A percentile compares a stretch with the other conserved stretches of the same genome.
phyloP scores from a whole-genome alignment of 2,329 filamentous ascomycete genomes.

The Stagonosporopsis tanaceti region DNA sequence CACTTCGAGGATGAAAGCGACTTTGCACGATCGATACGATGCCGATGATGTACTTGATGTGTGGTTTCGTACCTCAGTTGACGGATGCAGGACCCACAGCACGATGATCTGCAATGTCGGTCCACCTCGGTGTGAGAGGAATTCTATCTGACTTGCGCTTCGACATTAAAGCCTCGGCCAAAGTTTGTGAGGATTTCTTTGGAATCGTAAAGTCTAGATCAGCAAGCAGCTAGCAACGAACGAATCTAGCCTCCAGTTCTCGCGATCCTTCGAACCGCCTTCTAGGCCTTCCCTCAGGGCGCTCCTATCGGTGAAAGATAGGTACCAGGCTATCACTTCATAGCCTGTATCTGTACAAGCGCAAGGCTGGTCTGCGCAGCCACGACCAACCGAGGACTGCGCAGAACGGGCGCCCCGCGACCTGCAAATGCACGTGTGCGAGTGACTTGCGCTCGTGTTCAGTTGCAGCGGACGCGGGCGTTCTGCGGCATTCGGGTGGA shows the following conservation, averaged over 20 bases:
- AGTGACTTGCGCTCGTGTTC: constrained; percentile 16
- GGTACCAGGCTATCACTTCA: background rate
- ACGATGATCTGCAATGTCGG: background rate
- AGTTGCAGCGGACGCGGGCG: constrained; percentile 1
- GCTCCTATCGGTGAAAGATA: background rate
- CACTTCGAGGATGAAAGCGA: background rate
- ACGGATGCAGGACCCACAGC: background rate
- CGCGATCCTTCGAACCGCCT: constrained; percentile 11
- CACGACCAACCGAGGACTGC: background rate
- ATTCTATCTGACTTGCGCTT: background rate
- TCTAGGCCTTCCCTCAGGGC: constrained; percentile 5
- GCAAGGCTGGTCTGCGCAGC: constrained; percentile 7
- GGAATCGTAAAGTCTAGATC: background rate
- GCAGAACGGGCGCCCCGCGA: constrained; percentile 5
- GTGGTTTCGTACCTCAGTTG: background rate
- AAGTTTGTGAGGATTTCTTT: constrained; percentile 1
- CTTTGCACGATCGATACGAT: background rate
- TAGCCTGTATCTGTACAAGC: constrained; percentile 15
- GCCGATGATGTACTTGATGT: background rate
- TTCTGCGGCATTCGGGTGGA: constrained; percentile 1
- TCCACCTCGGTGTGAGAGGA: background rate
- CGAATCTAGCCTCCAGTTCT: constrained; percentile 2
- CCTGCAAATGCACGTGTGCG: constrained; percentile 13
- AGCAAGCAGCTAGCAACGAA: constrained; percentile 2
- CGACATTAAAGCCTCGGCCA: background rate